phyloP scores from a whole-genome alignment of 768 basidiomycete species.

The Wakefieldia striispora region DNA sequence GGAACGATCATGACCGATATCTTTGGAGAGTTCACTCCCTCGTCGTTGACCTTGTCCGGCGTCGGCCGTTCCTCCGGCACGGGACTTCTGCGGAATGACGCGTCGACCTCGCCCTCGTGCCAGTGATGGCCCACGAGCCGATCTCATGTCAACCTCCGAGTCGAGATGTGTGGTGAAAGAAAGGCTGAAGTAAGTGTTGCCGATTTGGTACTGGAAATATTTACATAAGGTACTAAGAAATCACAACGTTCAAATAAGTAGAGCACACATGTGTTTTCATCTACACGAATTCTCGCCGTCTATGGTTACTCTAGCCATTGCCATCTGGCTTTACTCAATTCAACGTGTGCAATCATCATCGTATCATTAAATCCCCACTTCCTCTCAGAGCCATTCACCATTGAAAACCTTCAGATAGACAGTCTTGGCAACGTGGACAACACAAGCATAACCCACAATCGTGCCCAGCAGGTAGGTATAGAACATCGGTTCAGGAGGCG shows the following conservation, averaged over 20 bases:
- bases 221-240: too few species aligned
- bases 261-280: too few species aligned
- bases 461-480: constrained; percentile 25
- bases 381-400: constrained; percentile 29
- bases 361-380: not conserved
- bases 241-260: too few species aligned
- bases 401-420: constrained; percentile 27
- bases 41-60: not conserved
- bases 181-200: not conserved
- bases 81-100: not conserved
- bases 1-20: constrained; percentile 20
- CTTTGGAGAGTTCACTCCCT: not conserved
- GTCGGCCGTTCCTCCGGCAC: not conserved
- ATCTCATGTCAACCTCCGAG: constrained; percentile 9
- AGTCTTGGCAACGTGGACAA: constrained; percentile 27
- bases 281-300: too few species aligned
- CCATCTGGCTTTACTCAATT: too few species aligned
- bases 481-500: constrained; percentile 28
- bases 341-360: not conserved
- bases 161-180: not conserved
- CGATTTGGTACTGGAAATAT: too few species aligned
- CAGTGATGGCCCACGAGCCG: constrained; percentile 5
- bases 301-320: too few species aligned
- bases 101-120: constrained; percentile 15
- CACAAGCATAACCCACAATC: constrained; percentile 22